Base-by-base conservation (phyloP, 176 grass and related monocot species). In the Juncus effusus region DNA sequence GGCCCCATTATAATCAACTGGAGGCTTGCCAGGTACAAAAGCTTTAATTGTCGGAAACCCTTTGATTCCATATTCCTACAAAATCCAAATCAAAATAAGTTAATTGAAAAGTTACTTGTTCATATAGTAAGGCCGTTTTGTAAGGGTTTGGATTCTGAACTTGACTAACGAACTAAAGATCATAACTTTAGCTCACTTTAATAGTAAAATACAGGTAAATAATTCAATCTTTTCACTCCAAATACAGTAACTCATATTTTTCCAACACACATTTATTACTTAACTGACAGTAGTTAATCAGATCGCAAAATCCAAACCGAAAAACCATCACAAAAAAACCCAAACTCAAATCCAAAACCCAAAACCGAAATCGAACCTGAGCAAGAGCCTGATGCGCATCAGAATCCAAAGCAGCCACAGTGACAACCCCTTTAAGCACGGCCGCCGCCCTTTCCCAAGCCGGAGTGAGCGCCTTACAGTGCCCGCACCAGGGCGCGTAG, bases 31-130 rank as follows among this genome's bases (percentile, higher is more conserved):
- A 81, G 95, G 95, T 74, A 60, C 58, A 77, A 99, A 99, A 3
- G 83, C 86, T 72, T 99, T 99, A 61, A 99, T 94, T 62, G 95
- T 90, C 77, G 95, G 95, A 74, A 90, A 99, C 65, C 86, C 95
- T 56, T 4, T 74, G 63, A 99, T 94, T 67, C 95, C 95, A 87
- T 94, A 90, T 80, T 99, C 89, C 95, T 99, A 53, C 8, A 67
- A 66, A 56, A 65, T 77, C 19, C 19, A 28, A 28, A 28, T 28
- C 19, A 28, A 28, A 28, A 28, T 28, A 28, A 28, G 19, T 28
- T 28, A 28, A 28, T 28, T 28, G 19, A 28, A 28, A 28, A 28
- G 19, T 28, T 28, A 28, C 19, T 28, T 28, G 19, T 28, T 28
- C 19, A 28, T 28, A 0, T 28, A 28, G 19, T 28, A 28, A 28